Conservation (phyloP, 495 filamentous ascomycete species). For the Penicillium diatomitis region DNA sequence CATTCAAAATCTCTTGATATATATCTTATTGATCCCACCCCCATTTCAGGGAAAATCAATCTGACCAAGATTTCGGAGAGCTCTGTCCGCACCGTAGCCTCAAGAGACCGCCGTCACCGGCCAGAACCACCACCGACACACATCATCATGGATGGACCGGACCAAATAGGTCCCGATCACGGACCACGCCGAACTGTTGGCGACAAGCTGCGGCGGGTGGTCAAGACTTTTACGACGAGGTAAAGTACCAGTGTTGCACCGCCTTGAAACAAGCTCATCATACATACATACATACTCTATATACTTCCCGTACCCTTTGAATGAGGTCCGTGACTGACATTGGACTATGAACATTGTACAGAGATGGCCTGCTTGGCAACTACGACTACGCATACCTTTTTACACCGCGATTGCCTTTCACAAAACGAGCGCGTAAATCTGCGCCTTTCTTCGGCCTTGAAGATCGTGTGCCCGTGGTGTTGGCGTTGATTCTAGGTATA, state of each 20-base stretch:
- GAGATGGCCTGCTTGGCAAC: constrained; percentile 67
- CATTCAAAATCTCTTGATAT: too few species aligned
- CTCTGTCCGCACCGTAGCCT: too few species aligned
- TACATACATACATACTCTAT: too few species aligned
- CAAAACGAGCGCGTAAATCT: constrained; percentile 50
- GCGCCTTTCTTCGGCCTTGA: constrained; percentile 86
- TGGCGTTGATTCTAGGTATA: constrained; percentile 54
- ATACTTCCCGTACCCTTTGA: too few species aligned
- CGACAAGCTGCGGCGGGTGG: constrained; percentile 26
- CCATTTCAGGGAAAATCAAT: too few species aligned
- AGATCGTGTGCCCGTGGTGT: constrained; percentile 68
- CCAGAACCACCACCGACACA: too few species aligned
- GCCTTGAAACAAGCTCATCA: too few species aligned
- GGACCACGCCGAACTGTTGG: constrained; percentile 29
- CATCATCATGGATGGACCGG: constrained; percentile 35
- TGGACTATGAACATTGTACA: constrained; percentile 5
- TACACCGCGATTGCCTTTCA: constrained; percentile 75
- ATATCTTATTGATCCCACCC: too few species aligned
- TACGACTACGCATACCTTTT: constrained; percentile 82
- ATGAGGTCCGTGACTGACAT: too few species aligned
- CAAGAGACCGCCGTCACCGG: too few species aligned
- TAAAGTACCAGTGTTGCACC: constrained; percentile 12
- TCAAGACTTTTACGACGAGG: constrained; percentile 41
- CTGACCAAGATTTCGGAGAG: too few species aligned
- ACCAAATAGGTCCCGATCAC: constrained; percentile 42